Evolutionary conservation across 2,329 filamentous ascomycete genomes (phyloP), one percentile per base, ranked within the genome.

Genomic region (Xylaria hypoxylon): DNA sequence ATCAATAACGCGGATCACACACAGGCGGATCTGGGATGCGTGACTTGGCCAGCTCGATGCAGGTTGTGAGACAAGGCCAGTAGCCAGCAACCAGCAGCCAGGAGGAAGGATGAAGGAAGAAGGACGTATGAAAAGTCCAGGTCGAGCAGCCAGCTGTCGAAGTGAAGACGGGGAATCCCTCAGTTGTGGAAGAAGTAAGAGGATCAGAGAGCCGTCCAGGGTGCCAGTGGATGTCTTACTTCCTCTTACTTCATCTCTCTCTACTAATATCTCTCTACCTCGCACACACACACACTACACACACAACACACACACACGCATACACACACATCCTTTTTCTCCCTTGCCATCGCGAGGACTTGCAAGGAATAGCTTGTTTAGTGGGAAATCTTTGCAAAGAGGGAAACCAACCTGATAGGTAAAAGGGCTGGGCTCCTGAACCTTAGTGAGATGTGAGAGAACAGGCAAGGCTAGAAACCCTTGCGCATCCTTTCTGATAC

Each of bases 401-500:
- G 22, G 55, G 40, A 64, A 52, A 40, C 11, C 5, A 13, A 35
- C 19, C 24, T 28, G 42, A 24, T 24, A 33, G 28, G 33, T 31
- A 60, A 55, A 58, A 55, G 24, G 19, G 50, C 28, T 59, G 15
- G 45, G n/a, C 38, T 24, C 44, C 33, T 40, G 17, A 38, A 38
- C 22, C 50, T 28, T 38, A 42, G 66, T 60, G 57, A 68, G 58
- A 60, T 62, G 55, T 48, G 44, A 63, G 38, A 59, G 45, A 65
- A 48, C 57, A 72, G 73, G 69, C 72, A 71, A 75, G 72, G 72
- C 73, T 74, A 75, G 72, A 75, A 73, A 66, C 58, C 75, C 75
- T 73, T 76, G 74, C 63, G 62, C 69, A 68, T 73, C 73, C 68
- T 70, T 31, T 60, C 58, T 63, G 68, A 69, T 70, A 66, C 63